Conservation (phyloP, 1,284 basidiomycete genomes). For the Neolentinus lepideus region DNA sequence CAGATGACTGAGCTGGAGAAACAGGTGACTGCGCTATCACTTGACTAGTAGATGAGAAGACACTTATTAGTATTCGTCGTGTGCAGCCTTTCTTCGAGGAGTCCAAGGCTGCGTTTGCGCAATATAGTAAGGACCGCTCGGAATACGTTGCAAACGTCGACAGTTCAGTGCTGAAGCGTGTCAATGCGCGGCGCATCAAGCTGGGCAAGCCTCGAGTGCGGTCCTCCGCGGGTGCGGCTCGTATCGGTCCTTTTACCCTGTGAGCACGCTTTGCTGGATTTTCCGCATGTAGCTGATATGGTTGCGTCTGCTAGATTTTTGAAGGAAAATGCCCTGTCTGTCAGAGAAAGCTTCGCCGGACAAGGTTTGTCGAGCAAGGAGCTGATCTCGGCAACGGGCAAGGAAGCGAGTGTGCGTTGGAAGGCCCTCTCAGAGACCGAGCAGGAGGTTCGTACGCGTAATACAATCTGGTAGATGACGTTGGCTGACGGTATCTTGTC, state of each 20-base stretch:
- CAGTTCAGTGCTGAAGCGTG: not conserved
- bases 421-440: not conserved
- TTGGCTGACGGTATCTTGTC: not conserved
- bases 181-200: not conserved
- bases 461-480: not conserved
- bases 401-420: not conserved
- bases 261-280: not conserved
- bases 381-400: not conserved
- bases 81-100: not conserved
- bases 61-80: not conserved
- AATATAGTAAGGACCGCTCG: not conserved
- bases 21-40: not conserved
- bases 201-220: not conserved
- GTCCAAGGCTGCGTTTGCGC: not conserved
- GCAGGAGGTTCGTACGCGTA: not conserved
- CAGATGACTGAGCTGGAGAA: not conserved
- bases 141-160: not conserved
- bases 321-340: not conserved
- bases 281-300: not conserved
- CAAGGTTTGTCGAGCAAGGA: not conserved
- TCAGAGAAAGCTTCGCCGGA: not conserved
- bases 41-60: not conserved
- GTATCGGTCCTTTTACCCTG: not conserved
- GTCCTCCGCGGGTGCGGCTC: not conserved
- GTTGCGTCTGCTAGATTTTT: not conserved